A percentile compares a stretch with the other conserved stretches of the same genome.
Evolutionary conservation across 2,329 filamentous ascomycete species (phyloP).

Genomic region (Diplodia sapinea): DNA sequence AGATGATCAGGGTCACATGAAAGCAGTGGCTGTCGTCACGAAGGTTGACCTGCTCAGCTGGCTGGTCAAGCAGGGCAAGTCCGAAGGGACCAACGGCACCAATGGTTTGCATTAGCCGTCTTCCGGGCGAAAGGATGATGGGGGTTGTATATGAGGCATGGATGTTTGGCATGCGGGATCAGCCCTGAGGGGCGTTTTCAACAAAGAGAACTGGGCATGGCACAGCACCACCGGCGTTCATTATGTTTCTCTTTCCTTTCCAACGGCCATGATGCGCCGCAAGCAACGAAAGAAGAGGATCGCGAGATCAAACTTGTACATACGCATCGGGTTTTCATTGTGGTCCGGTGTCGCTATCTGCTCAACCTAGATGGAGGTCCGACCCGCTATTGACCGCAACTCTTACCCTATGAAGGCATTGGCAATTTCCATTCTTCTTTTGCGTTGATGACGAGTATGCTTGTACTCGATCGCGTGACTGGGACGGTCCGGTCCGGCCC

Average conservation of each 20-base stretch:
- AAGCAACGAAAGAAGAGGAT: background rate
- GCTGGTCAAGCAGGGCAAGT: conserved; percentile 72
- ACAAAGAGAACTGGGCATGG: conserved; percentile 5
- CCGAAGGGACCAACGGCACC: conserved; percentile 18
- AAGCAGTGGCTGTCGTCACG: conserved; percentile 88
- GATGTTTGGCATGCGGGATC: conserved; percentile 4
- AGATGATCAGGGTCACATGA: conserved; percentile 61
- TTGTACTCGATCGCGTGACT: background rate
- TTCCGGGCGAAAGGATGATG: background rate
- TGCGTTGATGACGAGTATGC: background rate
- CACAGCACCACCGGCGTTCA: conserved; percentile 17
- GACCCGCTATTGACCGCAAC: background rate
- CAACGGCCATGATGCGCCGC: background rate
- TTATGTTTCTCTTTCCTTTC: background rate
- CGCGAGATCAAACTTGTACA: conserved; percentile 10
- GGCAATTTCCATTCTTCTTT: background rate
- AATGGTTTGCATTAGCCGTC: conserved; percentile 15
- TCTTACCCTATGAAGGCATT: background rate
- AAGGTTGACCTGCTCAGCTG: conserved; percentile 95
- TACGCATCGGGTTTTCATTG: background rate
- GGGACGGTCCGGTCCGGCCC: background rate
- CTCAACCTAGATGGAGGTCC: conserved; percentile 25
- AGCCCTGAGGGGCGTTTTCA: conserved; percentile 25
- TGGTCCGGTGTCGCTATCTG: conserved; percentile 7
- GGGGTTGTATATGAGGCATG: background rate